Conservation (phyloP, 2,329 filamentous ascomycete species). For the Curvularia sp. region DNA sequence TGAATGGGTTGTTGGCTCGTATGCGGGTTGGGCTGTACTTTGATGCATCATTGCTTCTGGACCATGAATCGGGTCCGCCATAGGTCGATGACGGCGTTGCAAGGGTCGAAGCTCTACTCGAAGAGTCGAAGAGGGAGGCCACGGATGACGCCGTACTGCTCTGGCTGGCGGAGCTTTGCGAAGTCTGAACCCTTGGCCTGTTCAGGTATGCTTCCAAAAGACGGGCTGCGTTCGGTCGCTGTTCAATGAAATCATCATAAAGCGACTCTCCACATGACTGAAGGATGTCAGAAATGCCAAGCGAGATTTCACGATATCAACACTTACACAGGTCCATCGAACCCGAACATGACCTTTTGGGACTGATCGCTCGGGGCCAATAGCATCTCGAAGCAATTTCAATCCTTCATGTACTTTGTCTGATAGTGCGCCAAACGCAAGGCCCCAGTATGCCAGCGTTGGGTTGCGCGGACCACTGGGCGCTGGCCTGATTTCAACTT, state of each 20-base stretch:
- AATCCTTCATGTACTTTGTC: constrained; percentile 31
- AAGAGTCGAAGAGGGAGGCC: constrained; percentile 37
- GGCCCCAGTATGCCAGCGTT: constrained; percentile 27
- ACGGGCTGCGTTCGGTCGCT: constrained; percentile 47
- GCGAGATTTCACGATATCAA: neutral
- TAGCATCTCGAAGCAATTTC: constrained; percentile 26
- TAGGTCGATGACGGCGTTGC: constrained; percentile 41
- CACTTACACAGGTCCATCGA: constrained; percentile 47
- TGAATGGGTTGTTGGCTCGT: constrained; percentile 34
- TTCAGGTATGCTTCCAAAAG: constrained; percentile 51
- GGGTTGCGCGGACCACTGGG: constrained; percentile 19
- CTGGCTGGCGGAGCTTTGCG: constrained; percentile 29
- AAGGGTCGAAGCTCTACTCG: constrained; percentile 35
- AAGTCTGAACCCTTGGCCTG: constrained; percentile 37
- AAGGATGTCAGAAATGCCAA: constrained; percentile 3
- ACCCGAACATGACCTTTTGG: constrained; percentile 42
- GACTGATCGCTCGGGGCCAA: constrained; percentile 43
- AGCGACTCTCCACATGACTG: constrained; percentile 45
- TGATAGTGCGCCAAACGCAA: constrained; percentile 33
- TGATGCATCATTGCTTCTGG: constrained; percentile 24
- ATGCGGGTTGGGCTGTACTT: constrained; percentile 36
- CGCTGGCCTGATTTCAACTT: constrained; percentile 29
- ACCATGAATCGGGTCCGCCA: constrained; percentile 31
- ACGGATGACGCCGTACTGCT: constrained; percentile 38
- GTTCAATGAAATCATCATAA: constrained; percentile 51